Evolutionary conservation across 2,329 filamentous ascomycete species (phyloP).

Genomic region (Coleophoma cylindrospora): DNA sequence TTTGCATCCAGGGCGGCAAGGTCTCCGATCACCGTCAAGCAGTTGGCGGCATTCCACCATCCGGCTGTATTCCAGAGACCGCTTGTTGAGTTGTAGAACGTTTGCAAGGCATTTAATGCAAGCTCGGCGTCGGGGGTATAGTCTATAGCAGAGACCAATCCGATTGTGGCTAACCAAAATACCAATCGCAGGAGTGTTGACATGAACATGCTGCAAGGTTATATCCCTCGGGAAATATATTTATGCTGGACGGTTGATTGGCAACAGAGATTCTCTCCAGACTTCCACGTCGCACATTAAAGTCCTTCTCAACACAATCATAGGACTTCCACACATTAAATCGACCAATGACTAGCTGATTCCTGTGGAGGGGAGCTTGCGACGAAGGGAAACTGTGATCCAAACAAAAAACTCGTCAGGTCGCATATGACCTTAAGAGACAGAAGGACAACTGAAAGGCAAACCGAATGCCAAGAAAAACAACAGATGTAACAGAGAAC

Average conservation of each 20-base stretch:
- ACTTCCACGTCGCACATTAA: not conserved
- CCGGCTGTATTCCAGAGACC: not conserved
- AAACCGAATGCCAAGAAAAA: not conserved
- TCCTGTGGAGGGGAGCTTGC: not conserved
- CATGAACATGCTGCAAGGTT: not conserved
- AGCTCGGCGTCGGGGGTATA: not conserved
- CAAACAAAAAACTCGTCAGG: not conserved
- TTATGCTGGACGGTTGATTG: not conserved
- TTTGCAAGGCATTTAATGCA: not conserved
- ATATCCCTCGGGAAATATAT: not conserved
- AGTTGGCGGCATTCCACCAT: conserved; percentile 1
- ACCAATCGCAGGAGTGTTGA: not conserved
- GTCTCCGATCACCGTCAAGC: not conserved
- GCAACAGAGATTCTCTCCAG: not conserved
- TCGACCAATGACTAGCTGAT: too few relatives aligned
- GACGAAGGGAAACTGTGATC: not conserved
- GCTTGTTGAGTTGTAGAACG: not conserved
- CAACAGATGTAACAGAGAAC: not conserved
- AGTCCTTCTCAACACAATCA: not conserved
- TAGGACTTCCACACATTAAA: too few relatives aligned
- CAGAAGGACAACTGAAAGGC: not conserved
- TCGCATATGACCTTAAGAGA: not conserved
- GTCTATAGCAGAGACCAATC: not conserved
- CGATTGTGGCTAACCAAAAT: not conserved
- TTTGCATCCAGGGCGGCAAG: conserved; percentile 26